Evolutionary conservation across 192 early-diverging fungal species (phyloP).

Genomic region (Jimgerdemannia lactiflua): DNA sequence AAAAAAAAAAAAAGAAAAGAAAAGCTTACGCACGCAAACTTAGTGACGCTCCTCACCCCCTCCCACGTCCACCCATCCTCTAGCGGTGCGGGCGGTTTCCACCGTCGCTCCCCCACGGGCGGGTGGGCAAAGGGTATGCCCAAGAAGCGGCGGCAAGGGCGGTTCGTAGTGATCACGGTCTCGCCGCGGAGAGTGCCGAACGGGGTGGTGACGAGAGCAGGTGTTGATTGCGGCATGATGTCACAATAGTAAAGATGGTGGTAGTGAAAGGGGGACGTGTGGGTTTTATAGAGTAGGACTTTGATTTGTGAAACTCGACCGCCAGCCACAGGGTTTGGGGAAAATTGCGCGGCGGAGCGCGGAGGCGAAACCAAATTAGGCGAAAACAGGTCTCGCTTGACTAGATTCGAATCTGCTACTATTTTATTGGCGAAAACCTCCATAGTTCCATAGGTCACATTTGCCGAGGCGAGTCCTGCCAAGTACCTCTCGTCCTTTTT

Average conservation of each 20-base stretch:
- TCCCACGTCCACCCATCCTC: background rate
- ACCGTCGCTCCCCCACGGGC: background rate
- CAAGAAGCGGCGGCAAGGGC: background rate
- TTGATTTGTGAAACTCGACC: background rate
- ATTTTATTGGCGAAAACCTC: no score
- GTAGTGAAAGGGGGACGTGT: no score
- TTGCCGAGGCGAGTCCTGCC: no score
- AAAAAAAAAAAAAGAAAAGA: no score
- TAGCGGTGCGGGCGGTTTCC: background rate
- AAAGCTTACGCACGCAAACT: background rate
- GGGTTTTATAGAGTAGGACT: background rate
- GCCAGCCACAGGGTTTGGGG: no score
- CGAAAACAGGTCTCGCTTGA: no score
- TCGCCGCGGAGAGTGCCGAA: background rate
- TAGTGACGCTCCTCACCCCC: background rate
- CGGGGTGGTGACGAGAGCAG: background rate
- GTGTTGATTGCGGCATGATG: background rate
- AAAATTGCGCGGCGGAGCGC: no score
- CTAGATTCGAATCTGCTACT: no score
- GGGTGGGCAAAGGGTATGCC: background rate
- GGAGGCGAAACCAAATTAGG: no score
- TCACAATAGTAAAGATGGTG: background rate
- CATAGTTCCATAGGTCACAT: no score
- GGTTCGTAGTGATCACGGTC: background rate
- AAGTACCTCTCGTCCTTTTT: no score